These are phyloP conservation scores for Nakataea oryzae DNA, from an alignment of 2,329 filamentous ascomycete genomes.

Conservation along the genomic window DNA sequence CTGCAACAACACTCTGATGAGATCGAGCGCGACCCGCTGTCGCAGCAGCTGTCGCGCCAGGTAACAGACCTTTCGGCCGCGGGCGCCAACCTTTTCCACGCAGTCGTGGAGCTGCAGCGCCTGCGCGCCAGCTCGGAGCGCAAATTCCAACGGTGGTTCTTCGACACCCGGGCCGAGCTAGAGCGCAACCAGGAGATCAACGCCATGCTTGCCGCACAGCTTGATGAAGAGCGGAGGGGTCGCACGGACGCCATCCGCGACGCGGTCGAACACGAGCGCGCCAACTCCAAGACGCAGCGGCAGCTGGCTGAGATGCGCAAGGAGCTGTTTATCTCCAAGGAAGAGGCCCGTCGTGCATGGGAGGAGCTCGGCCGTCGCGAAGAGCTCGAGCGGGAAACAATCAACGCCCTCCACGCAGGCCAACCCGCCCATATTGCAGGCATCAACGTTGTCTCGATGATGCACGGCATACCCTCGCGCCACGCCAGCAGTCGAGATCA, in stretches of 20 bases:
- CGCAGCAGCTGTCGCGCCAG: slow-evolving; percentile 81
- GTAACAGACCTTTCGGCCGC: slow-evolving; percentile 96
- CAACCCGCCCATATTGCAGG: slow-evolving; percentile 84
- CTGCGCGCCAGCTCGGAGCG: slow-evolving; percentile 89
- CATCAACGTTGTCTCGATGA: slow-evolving; percentile 92
- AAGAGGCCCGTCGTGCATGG: slow-evolving; percentile 92
- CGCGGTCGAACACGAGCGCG: slow-evolving; percentile 55
- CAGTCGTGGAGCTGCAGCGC: slow-evolving; percentile 90
- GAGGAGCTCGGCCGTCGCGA: slow-evolving; percentile 90
- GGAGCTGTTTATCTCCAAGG: slow-evolving; percentile 88
- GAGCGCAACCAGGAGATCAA: slow-evolving; percentile 77
- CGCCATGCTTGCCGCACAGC: slow-evolving; percentile 63
- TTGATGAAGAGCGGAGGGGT: slow-evolving; percentile 65
- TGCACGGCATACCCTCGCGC: slow-evolving; percentile 53
- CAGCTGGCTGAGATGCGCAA: slow-evolving; percentile 83
- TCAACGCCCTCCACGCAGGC: slow-evolving; percentile 74
- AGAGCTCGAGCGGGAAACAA: slow-evolving; percentile 84
- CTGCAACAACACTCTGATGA: slow-evolving; percentile 86
- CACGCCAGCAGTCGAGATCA: slow-evolving; percentile 32
- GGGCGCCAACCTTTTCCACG: slow-evolving; percentile 93
- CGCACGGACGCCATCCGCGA: slow-evolving; percentile 57
- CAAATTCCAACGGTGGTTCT: slow-evolving; percentile 98
- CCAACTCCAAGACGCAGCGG: slow-evolving; percentile 62
- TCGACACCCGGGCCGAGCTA: slow-evolving; percentile 81
- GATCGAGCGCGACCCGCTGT: slow-evolving; percentile 70